Percentiles rank a stretch among this genome's conserved stretches.
These are phyloP conservation scores for Tetrapisispora pingtungensis DNA, from an alignment of 805 yeast species.

Conservation along the genomic window DNA sequence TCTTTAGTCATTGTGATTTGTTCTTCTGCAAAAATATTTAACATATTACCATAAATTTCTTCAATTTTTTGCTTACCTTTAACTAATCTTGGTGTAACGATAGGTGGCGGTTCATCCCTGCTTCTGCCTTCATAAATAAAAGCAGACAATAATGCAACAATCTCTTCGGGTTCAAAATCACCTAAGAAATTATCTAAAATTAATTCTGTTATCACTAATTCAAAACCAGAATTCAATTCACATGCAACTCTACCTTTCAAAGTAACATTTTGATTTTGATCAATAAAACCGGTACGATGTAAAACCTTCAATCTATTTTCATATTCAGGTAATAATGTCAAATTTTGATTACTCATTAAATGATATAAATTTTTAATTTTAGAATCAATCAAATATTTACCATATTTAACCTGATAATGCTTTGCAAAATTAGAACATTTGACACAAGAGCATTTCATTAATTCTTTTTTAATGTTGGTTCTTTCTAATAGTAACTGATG, in stretches of 20 bases:
- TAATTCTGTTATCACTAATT: slow-evolving; percentile 77
- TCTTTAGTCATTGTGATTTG: slow-evolving; percentile 74
- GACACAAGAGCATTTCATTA: slow-evolving; percentile 15
- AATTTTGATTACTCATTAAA: slow-evolving; percentile 73
- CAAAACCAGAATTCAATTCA: slow-evolving; percentile 88
- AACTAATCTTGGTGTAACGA: slow-evolving; percentile 70
- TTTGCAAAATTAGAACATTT: slow-evolving; percentile 36
- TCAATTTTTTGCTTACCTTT: slow-evolving; percentile 57
- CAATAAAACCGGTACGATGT: slow-evolving; percentile 70
- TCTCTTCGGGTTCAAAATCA: slow-evolving; percentile 90
- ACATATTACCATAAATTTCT: slow-evolving; percentile 55
- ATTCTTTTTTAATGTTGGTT: slow-evolving; percentile 19
- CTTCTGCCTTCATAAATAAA: slow-evolving; percentile 84
- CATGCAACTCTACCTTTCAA: slow-evolving; percentile 91
- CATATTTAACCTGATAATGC: slow-evolving; percentile 38
- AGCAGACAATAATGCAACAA: slow-evolving; percentile 85
- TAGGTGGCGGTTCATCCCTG: slow-evolving; percentile 48
- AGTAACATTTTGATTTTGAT: slow-evolving; percentile 52
- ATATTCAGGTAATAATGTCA: slow-evolving; percentile 86
- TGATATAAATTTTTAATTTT: slow-evolving; percentile 48
- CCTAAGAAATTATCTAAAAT: slow-evolving; percentile 86
- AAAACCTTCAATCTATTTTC: slow-evolving; percentile 79
- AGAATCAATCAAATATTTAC: slow-evolving; percentile 36
- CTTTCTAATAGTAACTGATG: slow-evolving; percentile 24
- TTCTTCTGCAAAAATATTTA: slow-evolving; percentile 50